Evolutionary conservation across 306 rosid species (phyloP).

Genomic region (Nissolia schottii): DNA sequence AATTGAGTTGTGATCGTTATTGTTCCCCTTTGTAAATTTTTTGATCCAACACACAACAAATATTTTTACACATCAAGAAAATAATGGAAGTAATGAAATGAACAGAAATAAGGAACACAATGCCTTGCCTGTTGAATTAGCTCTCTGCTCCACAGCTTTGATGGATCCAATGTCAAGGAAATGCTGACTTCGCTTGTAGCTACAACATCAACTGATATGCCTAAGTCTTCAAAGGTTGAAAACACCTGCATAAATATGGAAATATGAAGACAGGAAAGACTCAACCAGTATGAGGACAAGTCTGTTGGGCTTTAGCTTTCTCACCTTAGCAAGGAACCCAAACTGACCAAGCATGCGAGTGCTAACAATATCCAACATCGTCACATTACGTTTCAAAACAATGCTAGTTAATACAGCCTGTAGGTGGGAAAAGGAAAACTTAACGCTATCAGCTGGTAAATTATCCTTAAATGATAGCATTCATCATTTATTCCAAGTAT

Average conservation of each 20-base stretch:
- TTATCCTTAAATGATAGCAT: constrained; percentile 5
- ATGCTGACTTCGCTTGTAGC: constrained; percentile 90
- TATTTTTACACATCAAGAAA: constrained; percentile 3
- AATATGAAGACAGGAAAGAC: constrained; percentile 2
- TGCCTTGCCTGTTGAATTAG: constrained; percentile 72
- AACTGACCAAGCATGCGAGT: constrained; percentile 96
- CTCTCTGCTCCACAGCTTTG: constrained; percentile 90
- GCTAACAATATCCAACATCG: constrained; percentile 96
- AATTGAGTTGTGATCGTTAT: too few relatives aligned
- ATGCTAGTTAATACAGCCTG: constrained; percentile 93
- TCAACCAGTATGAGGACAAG: neutral
- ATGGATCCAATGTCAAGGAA: constrained; percentile 85
- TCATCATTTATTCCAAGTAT: constrained; percentile 12
- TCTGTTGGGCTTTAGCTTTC: constrained; percentile 19
- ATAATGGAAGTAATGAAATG: constrained; percentile 11
- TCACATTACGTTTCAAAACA: constrained; percentile 82
- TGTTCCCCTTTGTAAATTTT: too few relatives aligned
- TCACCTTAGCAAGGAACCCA: constrained; percentile 96
- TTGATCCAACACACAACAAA: too few relatives aligned
- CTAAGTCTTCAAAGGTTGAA: constrained; percentile 79
- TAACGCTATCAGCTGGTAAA: neutral
- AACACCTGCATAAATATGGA: constrained; percentile 56
- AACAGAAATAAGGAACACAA: constrained; percentile 16
- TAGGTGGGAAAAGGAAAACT: constrained; percentile 28
- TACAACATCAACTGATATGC: constrained; percentile 81